These are phyloP conservation scores for Brassica incana DNA, from an alignment of 345 rosid genomes.

Conservation along the genomic window DNA sequence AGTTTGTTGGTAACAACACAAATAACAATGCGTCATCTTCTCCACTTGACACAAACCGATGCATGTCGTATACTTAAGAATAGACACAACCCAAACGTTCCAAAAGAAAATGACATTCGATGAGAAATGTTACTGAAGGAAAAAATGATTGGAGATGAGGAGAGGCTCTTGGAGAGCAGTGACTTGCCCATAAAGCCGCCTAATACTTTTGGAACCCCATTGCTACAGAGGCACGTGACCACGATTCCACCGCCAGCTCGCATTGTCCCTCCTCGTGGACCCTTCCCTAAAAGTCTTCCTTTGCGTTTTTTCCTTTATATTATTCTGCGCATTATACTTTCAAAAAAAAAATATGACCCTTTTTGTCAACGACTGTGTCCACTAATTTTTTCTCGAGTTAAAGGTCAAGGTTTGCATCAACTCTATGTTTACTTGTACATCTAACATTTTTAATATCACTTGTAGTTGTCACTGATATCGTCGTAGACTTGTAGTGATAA, in stretches of 20 bases:
- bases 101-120: not conserved
- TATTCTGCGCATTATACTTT: not conserved
- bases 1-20: not conserved
- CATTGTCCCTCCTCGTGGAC: constrained; percentile 36
- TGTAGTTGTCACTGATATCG: not conserved
- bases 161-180: not conserved
- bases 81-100: not conserved
- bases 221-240: constrained; percentile 34
- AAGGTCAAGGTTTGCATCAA: constrained; percentile 3
- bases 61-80: not conserved
- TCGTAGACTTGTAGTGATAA: not conserved
- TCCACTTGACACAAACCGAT: not conserved
- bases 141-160: not conserved
- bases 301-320: not conserved
- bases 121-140: not conserved
- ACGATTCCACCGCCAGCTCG: constrained; percentile 37
- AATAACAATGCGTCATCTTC: not conserved
- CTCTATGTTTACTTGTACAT: constrained; percentile 1
- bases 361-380: constrained; percentile 14
- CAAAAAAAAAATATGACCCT: not conserved
- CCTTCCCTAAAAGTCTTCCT: constrained; percentile 23
- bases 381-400: not conserved
- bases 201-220: constrained; percentile 19
- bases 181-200: constrained; percentile 8
- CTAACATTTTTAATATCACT: not conserved